These are phyloP conservation scores for Simplicillium aogashimaense DNA, from an alignment of 2,329 filamentous ascomycete species.

Conservation along the genomic window DNA sequence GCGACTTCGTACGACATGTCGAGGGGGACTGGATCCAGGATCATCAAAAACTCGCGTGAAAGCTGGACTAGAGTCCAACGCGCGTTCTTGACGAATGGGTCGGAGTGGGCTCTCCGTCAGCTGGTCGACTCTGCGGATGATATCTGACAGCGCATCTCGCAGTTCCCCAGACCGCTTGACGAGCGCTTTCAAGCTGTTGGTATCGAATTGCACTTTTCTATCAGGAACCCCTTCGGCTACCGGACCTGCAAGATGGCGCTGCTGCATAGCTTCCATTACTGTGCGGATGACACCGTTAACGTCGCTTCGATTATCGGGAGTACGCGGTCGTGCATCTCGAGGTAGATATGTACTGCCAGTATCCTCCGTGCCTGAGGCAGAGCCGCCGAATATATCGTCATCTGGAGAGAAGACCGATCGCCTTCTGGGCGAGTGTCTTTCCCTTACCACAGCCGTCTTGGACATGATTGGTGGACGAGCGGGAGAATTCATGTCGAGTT, in stretches of 20 bases:
- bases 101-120: conserved; percentile 44
- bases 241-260: conserved; percentile 34
- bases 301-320: conserved; percentile 28
- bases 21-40: conserved; percentile 44
- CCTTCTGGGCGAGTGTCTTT: conserved; percentile 40
- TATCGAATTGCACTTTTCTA: conserved; percentile 56
- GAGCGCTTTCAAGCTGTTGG: conserved; percentile 56
- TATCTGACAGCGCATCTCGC: conserved; percentile 48
- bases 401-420: conserved; percentile 56
- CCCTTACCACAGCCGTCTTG: conserved; percentile 42
- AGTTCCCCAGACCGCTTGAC: conserved; percentile 53
- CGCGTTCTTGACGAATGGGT: conserved; percentile 35
- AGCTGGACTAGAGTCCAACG: conserved; percentile 51
- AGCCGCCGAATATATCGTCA: conserved; percentile 54
- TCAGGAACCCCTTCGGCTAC: conserved; percentile 25
- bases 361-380: conserved; percentile 33
- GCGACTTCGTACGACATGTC: conserved; percentile 38
- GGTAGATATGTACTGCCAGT: conserved; percentile 21
- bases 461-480: conserved; percentile 31
- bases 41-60: conserved; percentile 59
- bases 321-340: conserved; percentile 26
- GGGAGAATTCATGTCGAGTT: conserved; percentile 17
- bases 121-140: conserved; percentile 49
- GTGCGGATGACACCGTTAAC: conserved; percentile 45
- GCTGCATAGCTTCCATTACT: conserved; percentile 55